Evolutionary conservation across 345 rosid species (phyloP).

Genomic region (Eucalyptus urophylla): DNA sequence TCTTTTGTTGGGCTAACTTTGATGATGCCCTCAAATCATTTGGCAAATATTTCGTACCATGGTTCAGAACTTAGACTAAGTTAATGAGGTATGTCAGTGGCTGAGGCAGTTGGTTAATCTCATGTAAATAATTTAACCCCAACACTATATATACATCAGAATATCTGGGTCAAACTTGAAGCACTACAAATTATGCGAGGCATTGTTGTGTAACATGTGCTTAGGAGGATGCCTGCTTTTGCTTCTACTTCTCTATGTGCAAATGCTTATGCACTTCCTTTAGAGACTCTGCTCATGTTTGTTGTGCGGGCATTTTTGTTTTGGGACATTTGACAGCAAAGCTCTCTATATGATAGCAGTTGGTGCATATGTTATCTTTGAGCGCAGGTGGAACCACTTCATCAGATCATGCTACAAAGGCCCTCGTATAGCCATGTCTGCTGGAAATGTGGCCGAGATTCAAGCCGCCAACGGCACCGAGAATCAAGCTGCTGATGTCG

Average conservation of each 20-base stretch:
- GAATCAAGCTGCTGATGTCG: too few species aligned
- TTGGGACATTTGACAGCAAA: not conserved
- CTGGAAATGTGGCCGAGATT: too few species aligned
- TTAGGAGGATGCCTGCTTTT: not conserved
- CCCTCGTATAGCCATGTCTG: constrained; percentile 9
- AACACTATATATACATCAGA: not conserved
- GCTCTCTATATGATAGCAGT: not conserved
- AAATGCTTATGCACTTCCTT: not conserved
- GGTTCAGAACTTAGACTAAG: not conserved
- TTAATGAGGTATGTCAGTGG: not conserved
- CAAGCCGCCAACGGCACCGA: accelerated
- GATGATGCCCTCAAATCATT: not conserved
- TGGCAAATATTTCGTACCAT: not conserved
- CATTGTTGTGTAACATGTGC: not conserved
- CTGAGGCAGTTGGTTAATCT: not conserved
- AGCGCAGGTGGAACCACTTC: constrained; percentile 72
- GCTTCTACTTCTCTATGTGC: not conserved
- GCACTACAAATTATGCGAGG: not conserved
- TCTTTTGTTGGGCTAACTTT: not conserved
- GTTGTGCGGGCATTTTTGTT: not conserved
- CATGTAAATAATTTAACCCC: not conserved
- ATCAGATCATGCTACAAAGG: constrained; percentile 87
- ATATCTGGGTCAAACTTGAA: not conserved
- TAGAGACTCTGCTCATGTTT: not conserved
- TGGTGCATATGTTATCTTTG: not conserved